Percentiles rank a stretch among this genome's conserved stretches.
Evolutionary conservation across 1,284 basidiomycete species (phyloP).

Genomic region (Malassezia japonica): DNA sequence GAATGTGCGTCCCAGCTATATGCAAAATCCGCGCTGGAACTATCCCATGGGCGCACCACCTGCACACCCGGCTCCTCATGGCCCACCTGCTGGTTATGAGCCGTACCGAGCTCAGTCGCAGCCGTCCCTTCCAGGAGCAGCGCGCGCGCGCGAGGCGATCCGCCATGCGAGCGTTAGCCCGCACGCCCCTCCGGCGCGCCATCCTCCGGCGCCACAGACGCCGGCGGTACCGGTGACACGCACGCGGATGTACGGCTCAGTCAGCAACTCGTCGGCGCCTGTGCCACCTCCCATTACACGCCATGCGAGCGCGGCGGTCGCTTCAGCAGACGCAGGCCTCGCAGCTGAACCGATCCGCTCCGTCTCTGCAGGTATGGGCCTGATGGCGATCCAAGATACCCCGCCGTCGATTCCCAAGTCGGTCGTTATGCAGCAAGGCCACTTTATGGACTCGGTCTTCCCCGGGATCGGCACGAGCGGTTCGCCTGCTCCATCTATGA

Average conservation of each 20-base stretch:
- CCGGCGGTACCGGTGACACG: too few species aligned
- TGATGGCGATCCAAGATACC: constrained; percentile 1
- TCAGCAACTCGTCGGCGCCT: not conserved
- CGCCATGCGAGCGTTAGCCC: too few species aligned
- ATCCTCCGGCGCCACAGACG: too few species aligned
- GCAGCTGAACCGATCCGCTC: not conserved
- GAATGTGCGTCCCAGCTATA: not conserved
- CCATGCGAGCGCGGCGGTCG: not conserved
- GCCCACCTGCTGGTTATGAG: not conserved
- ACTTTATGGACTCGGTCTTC: not conserved
- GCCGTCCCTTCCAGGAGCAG: not conserved
- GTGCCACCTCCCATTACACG: not conserved
- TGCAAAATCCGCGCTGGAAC: not conserved
- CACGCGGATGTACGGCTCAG: not conserved
- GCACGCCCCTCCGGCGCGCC: too few species aligned
- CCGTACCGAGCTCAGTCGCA: constrained; percentile 1
- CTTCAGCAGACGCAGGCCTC: not conserved
- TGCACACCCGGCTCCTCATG: not conserved
- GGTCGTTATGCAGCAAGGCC: not conserved
- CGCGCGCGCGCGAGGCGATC: too few species aligned
- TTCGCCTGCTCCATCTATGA: not conserved
- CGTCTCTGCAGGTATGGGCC: not conserved
- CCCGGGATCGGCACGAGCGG: too few species aligned
- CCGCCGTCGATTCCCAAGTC: not conserved
- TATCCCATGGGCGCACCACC: not conserved